These are phyloP conservation scores for Extremus antarcticus DNA, from an alignment of 495 filamentous ascomycete species.

Conservation along the genomic window DNA sequence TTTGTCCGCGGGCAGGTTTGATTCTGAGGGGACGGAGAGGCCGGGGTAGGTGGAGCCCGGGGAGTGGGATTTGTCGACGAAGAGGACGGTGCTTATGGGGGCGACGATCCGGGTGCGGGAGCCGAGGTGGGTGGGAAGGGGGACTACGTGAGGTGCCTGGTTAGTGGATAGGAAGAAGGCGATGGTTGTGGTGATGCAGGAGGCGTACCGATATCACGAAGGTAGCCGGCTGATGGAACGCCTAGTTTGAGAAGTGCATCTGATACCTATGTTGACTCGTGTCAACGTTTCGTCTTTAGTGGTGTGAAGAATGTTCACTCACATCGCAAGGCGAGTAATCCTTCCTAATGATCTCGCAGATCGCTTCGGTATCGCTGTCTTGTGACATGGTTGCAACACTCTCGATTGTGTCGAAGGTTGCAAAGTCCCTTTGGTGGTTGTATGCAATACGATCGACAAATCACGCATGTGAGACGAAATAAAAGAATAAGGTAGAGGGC, in stretches of 20 bases:
- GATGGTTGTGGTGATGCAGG: not conserved
- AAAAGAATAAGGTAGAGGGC: not conserved
- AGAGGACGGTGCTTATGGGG: constrained; percentile 53
- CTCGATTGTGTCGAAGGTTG: not conserved
- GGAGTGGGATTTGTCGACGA: constrained; percentile 38
- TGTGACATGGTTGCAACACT: not conserved
- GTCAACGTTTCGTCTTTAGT: no score
- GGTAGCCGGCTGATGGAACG: constrained; percentile 34
- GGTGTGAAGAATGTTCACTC: not conserved
- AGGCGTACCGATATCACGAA: constrained; percentile 48
- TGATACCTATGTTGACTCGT: constrained; percentile 23
- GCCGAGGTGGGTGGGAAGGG: constrained; percentile 2
- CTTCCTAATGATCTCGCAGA: constrained; percentile 5
- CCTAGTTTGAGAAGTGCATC: constrained; percentile 30
- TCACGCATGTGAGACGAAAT: not conserved
- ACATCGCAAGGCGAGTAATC: constrained; percentile 14
- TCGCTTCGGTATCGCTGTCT: not conserved
- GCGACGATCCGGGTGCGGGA: constrained; percentile 32
- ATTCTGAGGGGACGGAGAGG: constrained; percentile 24
- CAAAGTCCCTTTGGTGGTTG: not conserved
- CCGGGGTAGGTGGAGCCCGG: constrained; percentile 10
- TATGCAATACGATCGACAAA: not conserved
- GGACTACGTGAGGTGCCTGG: not conserved
- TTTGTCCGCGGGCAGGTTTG: constrained; percentile 35
- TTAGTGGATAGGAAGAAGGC: not conserved